Evolutionary conservation across 208 protist species (phyloP), one percentile per base, ranked within the genome.

Genomic region (Wallacemonas sp.): DNA sequence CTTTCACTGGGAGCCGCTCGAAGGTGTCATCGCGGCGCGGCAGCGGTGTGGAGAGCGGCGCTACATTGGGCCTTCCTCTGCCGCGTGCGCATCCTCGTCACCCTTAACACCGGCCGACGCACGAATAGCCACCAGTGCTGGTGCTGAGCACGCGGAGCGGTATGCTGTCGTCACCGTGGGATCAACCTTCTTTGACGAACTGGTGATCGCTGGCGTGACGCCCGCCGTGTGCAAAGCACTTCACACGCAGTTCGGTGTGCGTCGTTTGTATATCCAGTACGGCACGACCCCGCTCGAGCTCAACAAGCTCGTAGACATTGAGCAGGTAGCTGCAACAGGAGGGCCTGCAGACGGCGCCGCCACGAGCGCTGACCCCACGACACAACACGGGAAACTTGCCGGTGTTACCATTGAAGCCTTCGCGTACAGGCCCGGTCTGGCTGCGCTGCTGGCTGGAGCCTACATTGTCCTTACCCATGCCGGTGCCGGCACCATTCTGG

Each of bases 401-500:
- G 69, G 68, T 1, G 58, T 91, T 9, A 15, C 54, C n/a, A 72
- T 94, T n/a, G 84, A 91, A 72, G 79, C 76, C 22, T 94, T 94
- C 61, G 24, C 78, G 1, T 96, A 94, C 67, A 68, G 77, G 17
- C 77, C 86, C 5, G 69, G 81, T 22, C 76, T 96, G 2, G 49
- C 72, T 17, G 65, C 59, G 11, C 45, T 89, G 2, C 79, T 97
- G 19, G 54, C 46, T 36, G 53, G 71, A 1, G 85, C 88, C 1
- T 27, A 75, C 21, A 64, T 97, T 14, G 80, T 97, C 33, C 82
- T 97, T 27, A 88, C 88, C 2, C 93, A 97, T 69, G 90, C 90
- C 17, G 93, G 93, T 11, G 93, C 91, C 0, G 93, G 93, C 14
- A 96, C 93, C n/a, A 93, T 96, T n/a, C 82, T 96, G 27, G 90